Percentiles rank a stretch among this genome's conserved stretches.
Conservation (phyloP, 257 asterid genomes). For the Ehretia macrophylla region DNA sequence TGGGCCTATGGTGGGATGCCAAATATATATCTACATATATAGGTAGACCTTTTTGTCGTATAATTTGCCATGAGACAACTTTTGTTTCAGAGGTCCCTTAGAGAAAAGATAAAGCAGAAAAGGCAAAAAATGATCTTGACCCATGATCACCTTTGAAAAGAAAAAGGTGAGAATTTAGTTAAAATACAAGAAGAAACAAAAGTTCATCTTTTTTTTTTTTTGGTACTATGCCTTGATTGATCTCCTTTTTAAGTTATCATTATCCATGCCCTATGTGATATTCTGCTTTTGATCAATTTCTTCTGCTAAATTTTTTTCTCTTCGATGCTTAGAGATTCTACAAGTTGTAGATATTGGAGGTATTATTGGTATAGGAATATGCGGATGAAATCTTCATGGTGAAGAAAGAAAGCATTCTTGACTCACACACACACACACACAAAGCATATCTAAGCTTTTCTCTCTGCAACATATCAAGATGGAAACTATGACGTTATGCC, state of each 20-base stretch:
- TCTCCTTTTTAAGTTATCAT: conserved; percentile 8
- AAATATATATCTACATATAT: too few species aligned
- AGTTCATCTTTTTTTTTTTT: conserved; percentile 18
- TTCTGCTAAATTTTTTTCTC: conserved; percentile 5
- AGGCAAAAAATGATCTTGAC: conserved; percentile 17
- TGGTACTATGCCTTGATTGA: not conserved
- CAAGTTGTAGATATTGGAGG: conserved; percentile 14
- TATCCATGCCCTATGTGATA: conserved; percentile 6
- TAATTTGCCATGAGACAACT: conserved; percentile 13
- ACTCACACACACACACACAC: not conserved
- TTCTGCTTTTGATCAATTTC: not conserved
- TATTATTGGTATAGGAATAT: conserved; percentile 12
- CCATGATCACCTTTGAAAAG: conserved; percentile 17
- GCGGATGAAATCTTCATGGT: conserved; percentile 18
- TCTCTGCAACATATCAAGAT: too few species aligned
- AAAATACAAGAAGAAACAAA: conserved; percentile 8
- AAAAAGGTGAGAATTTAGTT: not conserved
- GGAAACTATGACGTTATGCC: too few species aligned
- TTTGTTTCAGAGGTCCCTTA: conserved; percentile 14
- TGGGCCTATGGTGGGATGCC: too few species aligned
- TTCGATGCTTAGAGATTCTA: conserved; percentile 12
- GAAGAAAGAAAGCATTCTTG: conserved; percentile 11
- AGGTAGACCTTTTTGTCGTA: not conserved
- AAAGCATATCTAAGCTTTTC: not conserved
- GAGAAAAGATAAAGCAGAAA: conserved; percentile 6